Conservation (phyloP, 768 basidiomycete genomes). For the Arthromyces matolae region DNA sequence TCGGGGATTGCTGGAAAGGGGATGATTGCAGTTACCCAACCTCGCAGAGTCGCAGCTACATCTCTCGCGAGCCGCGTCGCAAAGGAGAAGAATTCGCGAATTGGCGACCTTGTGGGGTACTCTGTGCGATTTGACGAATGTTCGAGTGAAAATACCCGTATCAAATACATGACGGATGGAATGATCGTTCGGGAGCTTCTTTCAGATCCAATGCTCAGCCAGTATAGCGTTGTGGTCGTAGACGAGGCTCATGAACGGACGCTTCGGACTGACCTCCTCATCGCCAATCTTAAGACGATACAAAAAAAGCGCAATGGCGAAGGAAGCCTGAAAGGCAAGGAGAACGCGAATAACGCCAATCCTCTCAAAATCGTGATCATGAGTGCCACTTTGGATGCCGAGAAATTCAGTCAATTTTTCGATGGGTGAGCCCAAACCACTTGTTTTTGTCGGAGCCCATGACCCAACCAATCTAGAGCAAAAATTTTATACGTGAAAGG, state of each 20-base stretch:
- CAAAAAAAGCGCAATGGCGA: slow-evolving; percentile 58
- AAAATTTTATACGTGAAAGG: slow-evolving; percentile 90
- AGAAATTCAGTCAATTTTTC: slow-evolving; percentile 90
- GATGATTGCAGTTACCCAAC: slow-evolving; percentile 91
- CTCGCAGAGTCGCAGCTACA: slow-evolving; percentile 91
- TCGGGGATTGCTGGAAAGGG: slow-evolving; percentile 67
- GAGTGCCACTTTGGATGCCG: slow-evolving; percentile 96
- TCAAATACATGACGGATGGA: slow-evolving; percentile 97
- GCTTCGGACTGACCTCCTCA: slow-evolving; percentile 88
- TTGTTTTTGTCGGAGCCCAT: not conserved
- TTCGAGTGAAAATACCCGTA: slow-evolving; percentile 64
- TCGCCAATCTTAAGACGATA: slow-evolving; percentile 86
- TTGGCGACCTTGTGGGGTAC: slow-evolving; percentile 87
- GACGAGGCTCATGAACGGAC: slow-evolving; percentile 99
- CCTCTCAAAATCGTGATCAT: slow-evolving; percentile 92
- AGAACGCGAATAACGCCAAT: slow-evolving; percentile 35
- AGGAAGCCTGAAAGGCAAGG: slow-evolving; percentile 44
- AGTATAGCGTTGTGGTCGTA: slow-evolving; percentile 85
- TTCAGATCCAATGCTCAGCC: slow-evolving; percentile 67
- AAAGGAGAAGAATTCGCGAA: slow-evolving; percentile 64
- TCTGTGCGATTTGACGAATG: slow-evolving; percentile 94
- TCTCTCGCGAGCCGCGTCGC: slow-evolving; percentile 92
- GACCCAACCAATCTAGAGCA: slow-evolving; percentile 65
- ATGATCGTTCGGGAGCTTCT: slow-evolving; percentile 95
- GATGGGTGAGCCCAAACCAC: slow-evolving; percentile 52